Evolutionary conservation across 495 filamentous ascomycete genomes (phyloP), one percentile per base, ranked within the genome.

Genomic region (Neurospora sp.): DNA sequence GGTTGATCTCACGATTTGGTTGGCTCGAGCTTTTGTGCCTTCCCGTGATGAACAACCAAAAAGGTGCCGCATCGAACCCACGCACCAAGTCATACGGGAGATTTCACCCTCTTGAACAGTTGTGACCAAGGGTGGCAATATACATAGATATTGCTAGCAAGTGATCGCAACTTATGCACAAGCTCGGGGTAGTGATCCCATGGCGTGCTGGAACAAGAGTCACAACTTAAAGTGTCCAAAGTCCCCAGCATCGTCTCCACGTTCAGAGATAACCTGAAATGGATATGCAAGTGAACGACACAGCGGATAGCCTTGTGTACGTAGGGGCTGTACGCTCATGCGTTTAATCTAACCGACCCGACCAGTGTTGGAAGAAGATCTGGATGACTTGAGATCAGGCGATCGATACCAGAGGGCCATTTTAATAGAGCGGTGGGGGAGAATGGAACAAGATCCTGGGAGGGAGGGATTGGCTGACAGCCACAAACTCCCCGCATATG

Each of bases 361-460:
- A 71, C 41, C 14, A 70, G 22, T 35, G 18, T 61, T 38, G 68
- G 69, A 71, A 35, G 75, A 53, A 71, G 72, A 76, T 76, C 76
- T 75, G 45, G 31, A 73, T 47, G 68, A 53, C 70, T 72, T 72
- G 73, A 77, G 73, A 78, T 74, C 78, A 75, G 70, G 73, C 75
- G 78, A 79, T 78, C 76, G 72, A 74, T 71, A 71, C 14, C 72
- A n/a, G 71, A 71, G 70, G 71, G 41, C 27, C 53, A 53, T 27
- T 35, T 61, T 59, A 16, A 41, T 37, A 41, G 45, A 53, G 71
- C n/a, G 53, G 72, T 35, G 76, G 68, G 73, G 59, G 59, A 61
- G 53, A 35, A 31, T 65, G 61, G 44, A 35, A 35, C 44, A 68
- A 70, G 53, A 69, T 73, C 73, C 61, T 27, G 72, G 65, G 73